Evolutionary conservation across 139 green algal genomes (phyloP).

Genomic region (Volvox reticuliferus): DNA sequence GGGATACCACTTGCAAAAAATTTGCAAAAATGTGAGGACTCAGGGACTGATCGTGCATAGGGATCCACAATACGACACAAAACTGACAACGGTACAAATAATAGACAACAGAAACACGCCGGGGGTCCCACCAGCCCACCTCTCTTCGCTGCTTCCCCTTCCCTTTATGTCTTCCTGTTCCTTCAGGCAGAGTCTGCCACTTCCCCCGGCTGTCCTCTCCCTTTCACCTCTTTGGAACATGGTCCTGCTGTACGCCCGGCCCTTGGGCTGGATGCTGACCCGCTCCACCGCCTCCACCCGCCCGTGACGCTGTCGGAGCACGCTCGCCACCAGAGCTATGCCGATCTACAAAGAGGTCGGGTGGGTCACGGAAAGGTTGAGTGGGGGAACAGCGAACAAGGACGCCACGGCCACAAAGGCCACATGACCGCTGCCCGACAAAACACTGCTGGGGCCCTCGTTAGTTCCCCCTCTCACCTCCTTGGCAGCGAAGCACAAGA

Average conservation of each 20-base stretch:
- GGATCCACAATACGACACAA: no score
- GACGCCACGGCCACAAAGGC: no score
- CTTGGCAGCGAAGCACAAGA: conserved; percentile 52
- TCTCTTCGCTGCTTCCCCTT: not conserved
- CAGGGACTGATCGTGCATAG: no score
- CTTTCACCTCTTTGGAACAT: conserved; percentile 73
- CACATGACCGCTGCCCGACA: no score
- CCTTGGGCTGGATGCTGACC: conserved; percentile 78
- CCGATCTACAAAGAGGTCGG: conserved; percentile 59
- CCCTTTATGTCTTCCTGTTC: not conserved
- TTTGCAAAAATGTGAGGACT: no score
- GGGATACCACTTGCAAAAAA: no score
- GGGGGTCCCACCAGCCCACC: no score
- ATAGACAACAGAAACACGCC: no score
- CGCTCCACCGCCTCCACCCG: conserved; percentile 84
- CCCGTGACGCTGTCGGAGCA: conserved; percentile 67
- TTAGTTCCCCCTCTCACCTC: no score
- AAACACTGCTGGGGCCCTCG: no score
- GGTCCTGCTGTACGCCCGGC: conserved; percentile 74
- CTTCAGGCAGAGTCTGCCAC: not conserved
- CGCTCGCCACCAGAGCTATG: conserved; percentile 76
- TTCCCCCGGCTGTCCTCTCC: not conserved
- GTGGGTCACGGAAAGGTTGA: not conserved
- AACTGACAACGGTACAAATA: no score
- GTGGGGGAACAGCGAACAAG: no score